Base-by-base conservation (phyloP, 192 early-diverging fungal species). In the Helicostylum pulchrum region DNA sequence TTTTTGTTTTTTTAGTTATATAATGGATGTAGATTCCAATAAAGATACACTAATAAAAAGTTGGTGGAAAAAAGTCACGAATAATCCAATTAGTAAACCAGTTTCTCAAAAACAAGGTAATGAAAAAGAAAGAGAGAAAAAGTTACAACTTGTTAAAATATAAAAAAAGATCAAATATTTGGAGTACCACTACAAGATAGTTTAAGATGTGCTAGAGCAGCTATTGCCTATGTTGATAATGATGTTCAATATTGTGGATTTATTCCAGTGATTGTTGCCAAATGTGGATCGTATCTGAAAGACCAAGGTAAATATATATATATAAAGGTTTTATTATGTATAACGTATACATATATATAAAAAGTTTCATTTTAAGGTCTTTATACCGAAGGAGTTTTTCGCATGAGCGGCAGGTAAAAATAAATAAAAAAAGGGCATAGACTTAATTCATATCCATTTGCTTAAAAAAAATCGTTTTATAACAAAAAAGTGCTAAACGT, bases 401-500 rank as follows among this genome's bases (percentile, higher is more conserved):
- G 90, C 14, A 77, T 89, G 20, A 86, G 81, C 50, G 90, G 88
- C 36, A 59, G 57, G 57, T 59, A 59, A 59, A 45, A 58, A 19
- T 10, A 19, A 12, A 0, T 26, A 26, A 17, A 30, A 26, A 30
- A 26, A 52, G 8, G 30, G 19, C 12, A 52, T 50, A 50, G 5
- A 8, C 17, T 17, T 21, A 57, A 20, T 32, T 34, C 9, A n/a
- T n/a, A n/a, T n/a, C n/a, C n/a, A n/a, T n/a, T n/a, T n/a, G n/a
- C n/a, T n/a, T n/a, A n/a, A n/a, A n/a, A n/a, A n/a, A n/a, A n/a
- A n/a, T n/a, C n/a, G n/a, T n/a, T n/a, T n/a, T n/a, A n/a, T n/a
- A n/a, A n/a, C n/a, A n/a, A n/a, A n/a, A n/a, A n/a, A 87, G 87
- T 53, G 83, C 87, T 39, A 87, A 86, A 72, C 80, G 89, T 14